Conservation (phyloP, 2,329 filamentous ascomycete species). For the Colletotrichum siamense region DNA sequence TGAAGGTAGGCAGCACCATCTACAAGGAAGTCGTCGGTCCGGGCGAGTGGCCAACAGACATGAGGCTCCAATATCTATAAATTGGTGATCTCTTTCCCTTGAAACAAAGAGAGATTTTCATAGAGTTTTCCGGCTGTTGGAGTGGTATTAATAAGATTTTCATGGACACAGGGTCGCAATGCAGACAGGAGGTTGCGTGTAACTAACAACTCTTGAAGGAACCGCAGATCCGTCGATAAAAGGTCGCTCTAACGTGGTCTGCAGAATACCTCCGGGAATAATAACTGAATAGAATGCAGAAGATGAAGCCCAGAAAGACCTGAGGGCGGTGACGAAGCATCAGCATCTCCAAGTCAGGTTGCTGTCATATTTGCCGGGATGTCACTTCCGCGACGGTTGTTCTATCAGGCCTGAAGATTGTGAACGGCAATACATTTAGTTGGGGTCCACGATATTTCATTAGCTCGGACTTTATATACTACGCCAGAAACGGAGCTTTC, state of each 20-base stretch:
- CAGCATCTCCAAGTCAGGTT: not conserved
- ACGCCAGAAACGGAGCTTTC: not conserved
- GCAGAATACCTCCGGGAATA: fast-evolving
- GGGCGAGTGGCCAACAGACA: not conserved
- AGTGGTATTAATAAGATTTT: fast-evolving
- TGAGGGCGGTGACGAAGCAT: not conserved
- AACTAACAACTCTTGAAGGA: not conserved
- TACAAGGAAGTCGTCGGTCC: not conserved
- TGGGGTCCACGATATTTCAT: fast-evolving
- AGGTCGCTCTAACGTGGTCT: fast-evolving
- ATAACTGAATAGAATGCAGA: fast-evolving
- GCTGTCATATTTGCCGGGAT: not conserved
- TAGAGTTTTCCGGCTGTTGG: too few relatives aligned
- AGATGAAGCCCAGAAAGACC: not conserved
- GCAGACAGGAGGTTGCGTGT: not conserved
- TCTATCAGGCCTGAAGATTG: not conserved
- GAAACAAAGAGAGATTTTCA: too few relatives aligned
- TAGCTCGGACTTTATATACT: not conserved
- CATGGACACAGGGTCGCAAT: not conserved
- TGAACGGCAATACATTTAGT: not conserved
- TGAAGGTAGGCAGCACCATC: not conserved
- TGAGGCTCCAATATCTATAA: not conserved
- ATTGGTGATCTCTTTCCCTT: fast-evolving
- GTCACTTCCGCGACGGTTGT: fast-evolving
- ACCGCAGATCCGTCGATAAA: not conserved